Base-by-base conservation (phyloP, 768 basidiomycete species). In the Melanogaster broomeanus region DNA sequence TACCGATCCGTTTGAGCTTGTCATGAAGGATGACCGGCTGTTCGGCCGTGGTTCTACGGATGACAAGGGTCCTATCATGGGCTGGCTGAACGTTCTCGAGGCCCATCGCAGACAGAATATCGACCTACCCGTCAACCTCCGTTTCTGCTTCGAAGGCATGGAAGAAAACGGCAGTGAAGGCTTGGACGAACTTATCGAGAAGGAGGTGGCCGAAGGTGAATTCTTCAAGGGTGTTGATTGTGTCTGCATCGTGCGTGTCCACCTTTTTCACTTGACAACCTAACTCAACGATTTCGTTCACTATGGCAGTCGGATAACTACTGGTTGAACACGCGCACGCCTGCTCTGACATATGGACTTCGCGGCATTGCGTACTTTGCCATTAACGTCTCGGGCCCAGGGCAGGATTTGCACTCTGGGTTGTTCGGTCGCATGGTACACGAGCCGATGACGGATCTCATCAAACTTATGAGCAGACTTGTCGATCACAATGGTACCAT, bases 81-180 rank as follows among this genome's bases (percentile, higher is more conserved):
- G 89, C 18, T 94, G 93, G 92, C 71, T 95, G 51, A 93, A 93
- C 63, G 86, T 93, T 38, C 75, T 96, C 39, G 87, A 95, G 57
- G 93, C 90, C 49, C 93, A 95, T 48, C 72, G 80, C 49, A 74
- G 84, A 49, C 79, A 81, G 31, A 75, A 80, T 21, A 74, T 83
- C 39, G 80, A 83, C 42, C 79, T 96, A 18, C 94, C 94, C 3
- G 91, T 98, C 24, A 97, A 98, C 66, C 71, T 98, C 49, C 82
- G 84, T 57, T 85, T 90, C 75, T 92, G 90, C 76, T 94, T 98
- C 61, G 96, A 98, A 68, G 95, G 90, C 4, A 98, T 97, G 95
- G 96, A 98, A 68, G 96, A 98, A 74, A 87, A 80, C 55, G 95
- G 94, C 6, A 90, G 88, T 37, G 90, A 91, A 59, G 93, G 94